Conservation (phyloP, 1,139 yeast genomes). For the Pichia sp. region DNA sequence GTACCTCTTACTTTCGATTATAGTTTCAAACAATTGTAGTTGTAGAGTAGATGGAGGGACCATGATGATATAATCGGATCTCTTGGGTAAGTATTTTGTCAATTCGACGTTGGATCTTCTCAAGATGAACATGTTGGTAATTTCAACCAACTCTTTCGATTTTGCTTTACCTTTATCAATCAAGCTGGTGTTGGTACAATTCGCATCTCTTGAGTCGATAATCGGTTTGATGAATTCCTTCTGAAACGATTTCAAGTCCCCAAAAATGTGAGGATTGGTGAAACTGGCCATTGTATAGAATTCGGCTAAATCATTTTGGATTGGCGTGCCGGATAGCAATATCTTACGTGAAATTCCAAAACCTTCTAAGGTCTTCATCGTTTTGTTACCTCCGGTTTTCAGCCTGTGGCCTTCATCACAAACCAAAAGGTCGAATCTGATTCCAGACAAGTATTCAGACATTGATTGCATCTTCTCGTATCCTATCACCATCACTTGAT, state of each 20-base stretch:
- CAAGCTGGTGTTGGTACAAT: constrained; percentile 52
- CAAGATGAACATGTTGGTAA: constrained; percentile 67
- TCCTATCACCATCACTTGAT: constrained; percentile 82
- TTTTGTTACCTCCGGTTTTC: constrained; percentile 69
- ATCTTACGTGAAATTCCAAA: constrained; percentile 59
- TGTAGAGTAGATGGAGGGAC: constrained; percentile 74
- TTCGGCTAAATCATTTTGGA: constrained; percentile 87
- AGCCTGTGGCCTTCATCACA: constrained; percentile 97
- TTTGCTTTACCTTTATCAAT: constrained; percentile 58
- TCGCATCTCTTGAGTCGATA: constrained; percentile 66
- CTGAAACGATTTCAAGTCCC: constrained; percentile 60
- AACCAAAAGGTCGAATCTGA: constrained; percentile 66
- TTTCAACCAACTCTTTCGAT: constrained; percentile 57
- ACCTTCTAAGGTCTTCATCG: constrained; percentile 57
- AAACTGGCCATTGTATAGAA: constrained; percentile 81
- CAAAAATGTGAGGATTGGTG: constrained; percentile 80
- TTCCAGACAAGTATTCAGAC: constrained; percentile 47
- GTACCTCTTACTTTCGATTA: constrained; percentile 39
- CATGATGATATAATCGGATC: constrained; percentile 76
- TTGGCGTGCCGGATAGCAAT: constrained; percentile 88
- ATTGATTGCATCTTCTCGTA: constrained; percentile 75
- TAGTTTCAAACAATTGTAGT: constrained; percentile 48
- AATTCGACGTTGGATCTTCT: constrained; percentile 71
- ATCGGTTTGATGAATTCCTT: constrained; percentile 71
- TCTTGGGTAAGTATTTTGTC: constrained; percentile 67